Base-by-base conservation (phyloP, 805 yeast species). In the Myxozyma udenii region DNA sequence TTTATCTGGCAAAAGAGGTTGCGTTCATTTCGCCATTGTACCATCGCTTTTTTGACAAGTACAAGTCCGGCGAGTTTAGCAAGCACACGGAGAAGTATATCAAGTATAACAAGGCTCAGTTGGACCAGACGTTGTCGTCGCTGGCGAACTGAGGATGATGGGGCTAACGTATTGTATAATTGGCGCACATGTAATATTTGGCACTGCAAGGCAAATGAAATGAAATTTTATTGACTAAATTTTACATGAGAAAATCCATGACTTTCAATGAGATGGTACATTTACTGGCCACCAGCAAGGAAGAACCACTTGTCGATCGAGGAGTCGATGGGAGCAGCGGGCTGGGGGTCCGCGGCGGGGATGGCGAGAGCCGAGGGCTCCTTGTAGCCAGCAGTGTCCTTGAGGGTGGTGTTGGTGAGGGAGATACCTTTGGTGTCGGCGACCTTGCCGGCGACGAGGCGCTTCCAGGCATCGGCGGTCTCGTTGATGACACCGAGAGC, bases 271-370 rank as follows among this genome's bases (percentile, higher is more conserved):
- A n/a, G n/a, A n/a, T 18, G 21, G 9, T 11, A 12, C 12, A 35
- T n/a, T 33, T 50, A 53, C 50, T 53, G 53, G 43, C 45, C 51
- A 16, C 77, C 76, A 45, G 77, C 87, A 69, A 91, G 91, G 83
- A 82, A 91, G 81, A 93, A 91, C 98, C 98, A 91, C 77, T 91
- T 91, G 80, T 91, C 98, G 70, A 91, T 76, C 50, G 96, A 87
- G 74, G 86, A 81, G 78, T 91, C 98, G 71, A 93, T 87, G 73
- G 96, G 95, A 60, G 95, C 96, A 60, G 90, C 79, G 61, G 75
- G 71, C 61, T 85, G 80, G 63, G 79, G 65, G 38, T 57, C 50
- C 24, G 51, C 60, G 64, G 87, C 95, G 63, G 96, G 95, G 53
- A 87, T 68, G 51, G 72, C 76, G 53, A 74, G 63, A 48, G 72